Evolutionary conservation across 2,329 filamentous ascomycete genomes (phyloP).

Genomic region (Atkinsonella texensis): DNA sequence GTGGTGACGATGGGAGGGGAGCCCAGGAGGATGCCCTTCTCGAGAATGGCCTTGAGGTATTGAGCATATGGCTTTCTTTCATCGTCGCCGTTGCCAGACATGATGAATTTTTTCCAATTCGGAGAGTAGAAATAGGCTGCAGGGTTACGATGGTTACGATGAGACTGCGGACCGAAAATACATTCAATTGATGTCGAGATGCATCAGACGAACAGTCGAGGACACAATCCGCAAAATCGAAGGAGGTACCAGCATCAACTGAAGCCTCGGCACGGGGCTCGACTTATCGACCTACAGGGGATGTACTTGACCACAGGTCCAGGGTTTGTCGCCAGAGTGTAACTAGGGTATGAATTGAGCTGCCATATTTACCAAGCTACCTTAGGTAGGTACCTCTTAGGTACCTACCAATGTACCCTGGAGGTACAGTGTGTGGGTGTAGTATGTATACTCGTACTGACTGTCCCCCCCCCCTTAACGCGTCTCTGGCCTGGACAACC

Average conservation of each 20-base stretch:
- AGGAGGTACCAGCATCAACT: not conserved
- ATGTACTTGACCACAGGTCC: no score
- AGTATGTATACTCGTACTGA: no score
- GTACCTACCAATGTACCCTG: no score
- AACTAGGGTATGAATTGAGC: no score
- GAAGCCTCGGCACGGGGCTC: not conserved
- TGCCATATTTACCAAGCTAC: no score
- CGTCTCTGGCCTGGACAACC: no score
- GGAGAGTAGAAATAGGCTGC: no score
- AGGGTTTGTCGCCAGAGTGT: no score
- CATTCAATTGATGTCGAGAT: not conserved
- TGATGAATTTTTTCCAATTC: conserved; percentile 5
- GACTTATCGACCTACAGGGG: not conserved
- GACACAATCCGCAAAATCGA: not conserved
- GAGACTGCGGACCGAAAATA: not conserved
- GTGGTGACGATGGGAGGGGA: conserved; percentile 42
- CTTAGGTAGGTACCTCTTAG: no score
- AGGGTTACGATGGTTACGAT: not conserved
- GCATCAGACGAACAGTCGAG: not conserved
- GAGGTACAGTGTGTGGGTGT: no score
- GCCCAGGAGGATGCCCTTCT: conserved; percentile 36
- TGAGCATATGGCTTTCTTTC: conserved; percentile 23
- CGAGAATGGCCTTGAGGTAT: conserved; percentile 38
- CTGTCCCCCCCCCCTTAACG: no score
- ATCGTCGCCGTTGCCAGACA: conserved; percentile 9